phyloP scores from a whole-genome alignment of 1,139 yeast genomes.

The Zygosaccharomyces pseudobailii region DNA sequence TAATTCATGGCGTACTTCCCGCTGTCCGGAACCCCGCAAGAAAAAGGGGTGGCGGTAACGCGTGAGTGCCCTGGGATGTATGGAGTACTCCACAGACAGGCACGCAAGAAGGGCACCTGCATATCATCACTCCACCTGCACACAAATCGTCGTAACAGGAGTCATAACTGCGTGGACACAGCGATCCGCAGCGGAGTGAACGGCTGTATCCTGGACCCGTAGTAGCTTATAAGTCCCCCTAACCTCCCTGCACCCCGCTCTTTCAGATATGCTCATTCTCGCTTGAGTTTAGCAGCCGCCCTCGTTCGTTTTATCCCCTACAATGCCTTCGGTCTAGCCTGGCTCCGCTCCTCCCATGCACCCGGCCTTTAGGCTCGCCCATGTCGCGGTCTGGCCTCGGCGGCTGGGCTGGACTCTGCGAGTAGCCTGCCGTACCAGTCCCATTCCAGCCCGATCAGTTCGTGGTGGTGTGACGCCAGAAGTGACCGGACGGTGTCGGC shows the following conservation, averaged over 20 bases:
- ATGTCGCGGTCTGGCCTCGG: neutral
- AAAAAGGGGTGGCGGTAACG: neutral
- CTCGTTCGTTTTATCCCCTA: too few relatives aligned
- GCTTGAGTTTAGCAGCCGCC: too few relatives aligned
- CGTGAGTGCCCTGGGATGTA: neutral
- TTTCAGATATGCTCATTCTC: too few relatives aligned
- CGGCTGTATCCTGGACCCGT: too few relatives aligned
- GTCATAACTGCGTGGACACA: too few relatives aligned
- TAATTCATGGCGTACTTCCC: neutral
- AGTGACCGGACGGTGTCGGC: neutral
- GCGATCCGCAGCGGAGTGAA: too few relatives aligned
- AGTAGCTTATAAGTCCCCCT: too few relatives aligned
- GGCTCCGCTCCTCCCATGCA: neutral
- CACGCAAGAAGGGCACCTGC: too few relatives aligned
- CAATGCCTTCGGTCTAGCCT: too few relatives aligned
- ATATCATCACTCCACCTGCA: neutral
- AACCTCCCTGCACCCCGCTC: too few relatives aligned
- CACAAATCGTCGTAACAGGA: neutral
- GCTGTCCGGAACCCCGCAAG: neutral
- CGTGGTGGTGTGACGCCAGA: slow-evolving; percentile 6
- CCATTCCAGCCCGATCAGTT: slow-evolving; percentile 9
- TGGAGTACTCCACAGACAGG: too few relatives aligned
- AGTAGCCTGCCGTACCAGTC: slow-evolving; percentile 8
- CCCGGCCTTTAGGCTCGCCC: too few relatives aligned
- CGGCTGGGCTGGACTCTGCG: neutral